Percentiles rank a stretch among this genome's conserved stretches.
Evolutionary conservation across 345 rosid genomes (phyloP).

Genomic region (Reutealis trisperma): DNA sequence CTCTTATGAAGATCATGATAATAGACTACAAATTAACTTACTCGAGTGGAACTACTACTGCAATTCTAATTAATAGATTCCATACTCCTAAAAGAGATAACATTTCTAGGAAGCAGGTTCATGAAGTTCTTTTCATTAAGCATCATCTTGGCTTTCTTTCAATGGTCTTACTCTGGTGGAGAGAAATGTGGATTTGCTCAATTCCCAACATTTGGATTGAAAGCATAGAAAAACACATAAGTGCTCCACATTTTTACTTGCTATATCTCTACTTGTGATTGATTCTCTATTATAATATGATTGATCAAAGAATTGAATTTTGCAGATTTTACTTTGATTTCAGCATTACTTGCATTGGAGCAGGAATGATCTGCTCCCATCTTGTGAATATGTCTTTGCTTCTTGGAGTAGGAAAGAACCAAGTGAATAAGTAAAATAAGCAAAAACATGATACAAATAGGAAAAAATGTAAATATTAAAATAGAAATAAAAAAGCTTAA

Average conservation of each 20-base stretch:
- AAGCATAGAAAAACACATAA: conserved; percentile 78
- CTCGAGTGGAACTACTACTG: conserved; percentile 95
- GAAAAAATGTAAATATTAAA: too few relatives aligned
- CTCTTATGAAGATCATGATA: conserved; percentile 92
- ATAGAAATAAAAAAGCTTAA: too few relatives aligned
- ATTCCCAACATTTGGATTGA: too few relatives aligned
- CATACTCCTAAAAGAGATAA: conserved; percentile 75
- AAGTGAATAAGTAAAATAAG: too few relatives aligned
- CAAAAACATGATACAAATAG: too few relatives aligned
- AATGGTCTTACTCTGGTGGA: conserved; percentile 83
- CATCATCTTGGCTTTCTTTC: conserved; percentile 86
- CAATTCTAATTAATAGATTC: conserved; percentile 83
- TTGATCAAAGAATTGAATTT: conserved; percentile 25
- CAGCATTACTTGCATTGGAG: conserved; percentile 84
- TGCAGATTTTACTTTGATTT: conserved; percentile 90
- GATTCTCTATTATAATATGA: too few relatives aligned
- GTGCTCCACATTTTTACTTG: too few relatives aligned
- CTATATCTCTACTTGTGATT: too few relatives aligned
- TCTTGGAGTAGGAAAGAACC: too few relatives aligned
- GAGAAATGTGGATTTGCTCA: too few relatives aligned
- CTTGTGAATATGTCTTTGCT: conserved; percentile 85
- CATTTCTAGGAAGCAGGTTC: conserved; percentile 82
- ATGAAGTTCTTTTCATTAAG: conserved; percentile 61
- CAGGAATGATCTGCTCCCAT: conserved; percentile 97
- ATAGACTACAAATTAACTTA: conserved; percentile 74